Evolutionary conservation across 75 land plant genomes (phyloP).

Genomic region (Sequoiadendron giganteum): DNA sequence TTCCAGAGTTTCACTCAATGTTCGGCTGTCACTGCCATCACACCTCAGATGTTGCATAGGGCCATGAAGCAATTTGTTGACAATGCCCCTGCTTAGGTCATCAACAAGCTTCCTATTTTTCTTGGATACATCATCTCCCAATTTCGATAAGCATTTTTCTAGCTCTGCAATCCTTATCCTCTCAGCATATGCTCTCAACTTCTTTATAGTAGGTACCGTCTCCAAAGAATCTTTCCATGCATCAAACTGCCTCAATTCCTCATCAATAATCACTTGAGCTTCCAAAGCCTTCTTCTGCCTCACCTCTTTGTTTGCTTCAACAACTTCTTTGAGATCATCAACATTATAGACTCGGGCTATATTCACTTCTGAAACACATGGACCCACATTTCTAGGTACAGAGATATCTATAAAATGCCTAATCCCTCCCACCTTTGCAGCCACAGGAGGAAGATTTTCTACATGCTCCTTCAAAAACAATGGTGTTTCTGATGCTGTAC

Average conservation of each 20-base stretch:
- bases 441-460: constrained; percentile 30
- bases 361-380: constrained; percentile 39
- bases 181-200: constrained; percentile 80
- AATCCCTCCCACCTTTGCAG: constrained; percentile 18
- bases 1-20: constrained; percentile 77
- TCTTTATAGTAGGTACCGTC: constrained; percentile 90
- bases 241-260: constrained; percentile 73
- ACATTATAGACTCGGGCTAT: constrained; percentile 50
- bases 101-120: constrained; percentile 65
- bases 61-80: constrained; percentile 88
- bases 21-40: constrained; percentile 74
- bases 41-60: constrained; percentile 90
- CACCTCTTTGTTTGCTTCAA: constrained; percentile 89
- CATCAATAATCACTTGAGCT: constrained; percentile 77
- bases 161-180: constrained; percentile 65
- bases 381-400: constrained; percentile 50
- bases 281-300: constrained; percentile 76
- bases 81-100: constrained; percentile 79
- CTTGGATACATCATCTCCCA: constrained; percentile 73
- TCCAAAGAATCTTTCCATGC: constrained; percentile 90
- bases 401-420: constrained; percentile 53
- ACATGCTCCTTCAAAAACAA: constrained; percentile 45
- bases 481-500: constrained; percentile 55
- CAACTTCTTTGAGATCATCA: constrained; percentile 91
- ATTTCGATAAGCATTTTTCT: constrained; percentile 73